A percentile compares a stretch with the other conserved stretches of the same genome.
Evolutionary conservation across 306 rosid species (phyloP).

Genomic region (Vicia faba): DNA sequence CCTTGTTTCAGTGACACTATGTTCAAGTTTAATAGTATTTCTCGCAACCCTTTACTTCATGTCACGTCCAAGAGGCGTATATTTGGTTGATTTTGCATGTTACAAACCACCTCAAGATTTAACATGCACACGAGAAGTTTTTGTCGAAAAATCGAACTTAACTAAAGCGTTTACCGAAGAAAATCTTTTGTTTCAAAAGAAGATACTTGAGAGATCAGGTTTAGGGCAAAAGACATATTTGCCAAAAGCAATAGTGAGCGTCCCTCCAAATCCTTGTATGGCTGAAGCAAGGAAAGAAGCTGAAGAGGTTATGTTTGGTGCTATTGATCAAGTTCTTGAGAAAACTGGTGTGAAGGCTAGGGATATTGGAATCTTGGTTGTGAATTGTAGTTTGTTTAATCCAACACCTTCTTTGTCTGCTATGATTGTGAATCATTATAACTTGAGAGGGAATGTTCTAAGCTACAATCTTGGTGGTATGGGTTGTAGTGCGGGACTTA

Average conservation of each 20-base stretch:
- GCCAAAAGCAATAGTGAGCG: slow-evolving; percentile 62
- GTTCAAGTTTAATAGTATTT: slow-evolving; percentile 58
- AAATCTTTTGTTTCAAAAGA: slow-evolving; percentile 69
- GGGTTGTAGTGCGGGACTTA: slow-evolving; percentile 97
- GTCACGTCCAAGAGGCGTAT: slow-evolving; percentile 71
- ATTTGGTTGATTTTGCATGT: slow-evolving; percentile 68
- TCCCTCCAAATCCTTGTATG: slow-evolving; percentile 87
- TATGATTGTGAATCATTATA: slow-evolving; percentile 67
- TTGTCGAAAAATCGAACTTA: slow-evolving; percentile 47
- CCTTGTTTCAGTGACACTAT: slow-evolving; percentile 49
- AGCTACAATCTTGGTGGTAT: slow-evolving; percentile 96
- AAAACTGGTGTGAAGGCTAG: slow-evolving; percentile 78
- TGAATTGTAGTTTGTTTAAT: slow-evolving; percentile 70
- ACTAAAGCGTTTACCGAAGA: slow-evolving; percentile 62
- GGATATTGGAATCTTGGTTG: slow-evolving; percentile 85
- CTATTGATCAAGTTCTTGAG: slow-evolving; percentile 68
- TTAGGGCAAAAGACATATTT: slow-evolving; percentile 74
- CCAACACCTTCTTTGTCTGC: slow-evolving; percentile 77
- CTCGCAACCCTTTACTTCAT: slow-evolving; percentile 71
- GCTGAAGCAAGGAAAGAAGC: slow-evolving; percentile 90
- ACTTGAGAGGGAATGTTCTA: slow-evolving; percentile 60
- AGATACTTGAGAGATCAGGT: slow-evolving; percentile 79
- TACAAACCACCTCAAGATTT: slow-evolving; percentile 60
- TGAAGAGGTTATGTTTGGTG: slow-evolving; percentile 87
- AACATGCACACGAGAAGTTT: slow-evolving; percentile 52